A percentile compares a stretch with the other conserved stretches of the same genome.
Evolutionary conservation across 352 stramenopile species (phyloP).

Genomic region (Plasmopara halstedii): DNA sequence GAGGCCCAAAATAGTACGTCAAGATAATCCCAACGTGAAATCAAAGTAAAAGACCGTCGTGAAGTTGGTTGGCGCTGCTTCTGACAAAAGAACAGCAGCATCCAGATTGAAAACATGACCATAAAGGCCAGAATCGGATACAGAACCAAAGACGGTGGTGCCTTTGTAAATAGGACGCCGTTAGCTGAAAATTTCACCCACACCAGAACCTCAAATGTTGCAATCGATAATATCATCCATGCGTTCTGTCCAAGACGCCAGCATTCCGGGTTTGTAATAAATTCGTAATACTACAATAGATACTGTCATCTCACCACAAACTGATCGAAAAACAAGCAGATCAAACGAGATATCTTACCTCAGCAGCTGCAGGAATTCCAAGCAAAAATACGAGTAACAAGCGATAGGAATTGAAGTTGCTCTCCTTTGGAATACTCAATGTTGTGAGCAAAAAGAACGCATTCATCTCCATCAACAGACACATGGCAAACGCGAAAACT

Average conservation of each 20-base stretch:
- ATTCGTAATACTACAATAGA: conserved; percentile 75
- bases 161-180: conserved; percentile 48
- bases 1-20: conserved; percentile 84
- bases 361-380: conserved; percentile 67
- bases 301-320: too few relatives aligned
- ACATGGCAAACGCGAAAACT: conserved; percentile 81
- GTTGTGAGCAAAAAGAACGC: conserved; percentile 91
- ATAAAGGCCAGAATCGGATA: conserved; percentile 55
- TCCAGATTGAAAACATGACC: conserved; percentile 67
- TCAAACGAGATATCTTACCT: conserved; percentile 42
- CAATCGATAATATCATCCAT: conserved; percentile 78
- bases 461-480: conserved; percentile 86
- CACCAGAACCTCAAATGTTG: conserved; percentile 67
- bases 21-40: conserved; percentile 48
- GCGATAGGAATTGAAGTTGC: conserved; percentile 78
- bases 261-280: conserved; percentile 71
- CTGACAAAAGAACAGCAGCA: conserved; percentile 63
- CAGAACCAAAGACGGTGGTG: conserved; percentile 45
- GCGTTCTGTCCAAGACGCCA: conserved; percentile 71
- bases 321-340: too few relatives aligned
- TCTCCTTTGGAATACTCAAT: conserved; percentile 81
- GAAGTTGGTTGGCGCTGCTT: conserved; percentile 5
- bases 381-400: conserved; percentile 74
- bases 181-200: conserved; percentile 76
- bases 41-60: conserved; percentile 11